A percentile compares a stretch with the other conserved stretches of the same genome.
Evolutionary conservation across 495 filamentous ascomycete species (phyloP).

Genomic region (Pyrenopolyporus hunteri): DNA sequence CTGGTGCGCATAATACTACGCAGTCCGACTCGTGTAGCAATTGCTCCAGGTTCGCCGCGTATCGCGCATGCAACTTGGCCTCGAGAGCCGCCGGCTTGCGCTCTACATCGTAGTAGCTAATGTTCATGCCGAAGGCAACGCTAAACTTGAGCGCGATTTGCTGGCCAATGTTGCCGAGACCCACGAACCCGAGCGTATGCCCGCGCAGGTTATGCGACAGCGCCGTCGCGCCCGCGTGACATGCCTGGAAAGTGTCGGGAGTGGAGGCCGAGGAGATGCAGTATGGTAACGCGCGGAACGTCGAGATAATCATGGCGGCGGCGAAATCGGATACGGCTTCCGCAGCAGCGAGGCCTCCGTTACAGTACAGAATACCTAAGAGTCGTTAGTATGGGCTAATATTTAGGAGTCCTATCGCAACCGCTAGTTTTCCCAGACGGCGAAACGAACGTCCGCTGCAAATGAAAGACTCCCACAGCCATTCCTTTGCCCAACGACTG

Average conservation of each 20-base stretch:
- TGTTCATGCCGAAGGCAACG: conserved; percentile 67
- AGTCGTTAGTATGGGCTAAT: not conserved
- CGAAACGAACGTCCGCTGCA: too few relatives aligned
- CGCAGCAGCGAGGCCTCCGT: conserved; percentile 69
- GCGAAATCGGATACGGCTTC: conserved; percentile 72
- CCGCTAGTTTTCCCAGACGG: too few relatives aligned
- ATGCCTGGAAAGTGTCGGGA: conserved; percentile 55
- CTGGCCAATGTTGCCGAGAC: conserved; percentile 72
- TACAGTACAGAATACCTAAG: conserved; percentile 72
- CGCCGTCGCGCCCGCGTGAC: conserved; percentile 62
- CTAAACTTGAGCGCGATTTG: conserved; percentile 63
- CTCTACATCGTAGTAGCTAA: conserved; percentile 70
- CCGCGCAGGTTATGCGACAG: conserved; percentile 63
- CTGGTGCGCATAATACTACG: conserved; percentile 70
- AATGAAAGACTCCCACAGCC: too few relatives aligned
- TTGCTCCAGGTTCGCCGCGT: conserved; percentile 54
- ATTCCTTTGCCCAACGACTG: too few relatives aligned
- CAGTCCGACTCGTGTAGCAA: conserved; percentile 66
- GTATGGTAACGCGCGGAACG: conserved; percentile 68
- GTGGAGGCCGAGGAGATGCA: conserved; percentile 53
- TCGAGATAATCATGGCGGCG: conserved; percentile 66
- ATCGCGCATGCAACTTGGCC: conserved; percentile 54
- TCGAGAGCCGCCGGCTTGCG: conserved; percentile 59
- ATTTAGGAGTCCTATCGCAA: too few relatives aligned
- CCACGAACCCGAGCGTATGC: conserved; percentile 65